Evolutionary conservation across 306 rosid species (phyloP).

Genomic region (Ormosia emarginata): DNA sequence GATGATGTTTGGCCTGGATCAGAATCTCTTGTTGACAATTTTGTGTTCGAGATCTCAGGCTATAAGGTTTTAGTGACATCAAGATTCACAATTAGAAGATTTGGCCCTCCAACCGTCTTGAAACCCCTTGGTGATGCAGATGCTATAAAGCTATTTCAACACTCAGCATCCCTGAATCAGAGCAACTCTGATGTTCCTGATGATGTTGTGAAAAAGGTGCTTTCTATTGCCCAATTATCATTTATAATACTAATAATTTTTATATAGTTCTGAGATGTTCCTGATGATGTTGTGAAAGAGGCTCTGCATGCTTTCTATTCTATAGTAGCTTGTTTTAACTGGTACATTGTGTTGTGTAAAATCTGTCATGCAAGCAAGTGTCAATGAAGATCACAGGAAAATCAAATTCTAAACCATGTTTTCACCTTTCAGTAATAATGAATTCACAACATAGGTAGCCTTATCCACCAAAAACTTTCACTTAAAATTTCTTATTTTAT

Average conservation of each 20-base stretch:
- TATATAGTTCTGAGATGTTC: not conserved
- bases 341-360: not conserved
- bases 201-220: slow-evolving; percentile 43
- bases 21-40: slow-evolving; percentile 43
- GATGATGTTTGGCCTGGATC: slow-evolving; percentile 58
- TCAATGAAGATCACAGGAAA: too few relatives aligned
- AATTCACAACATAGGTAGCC: not conserved
- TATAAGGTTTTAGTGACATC: slow-evolving; percentile 68
- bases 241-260: too few relatives aligned
- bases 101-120: slow-evolving; percentile 22
- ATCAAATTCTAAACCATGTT: too few relatives aligned
- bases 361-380: not conserved
- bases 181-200: slow-evolving; percentile 23
- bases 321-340: not conserved
- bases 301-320: slow-evolving; percentile 20
- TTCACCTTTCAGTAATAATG: not conserved
- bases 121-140: slow-evolving; percentile 32
- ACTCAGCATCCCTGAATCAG: slow-evolving; percentile 35
- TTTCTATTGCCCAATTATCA: not conserved
- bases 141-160: slow-evolving; percentile 42
- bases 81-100: slow-evolving; percentile 37
- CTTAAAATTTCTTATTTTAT: not conserved
- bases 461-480: not conserved
- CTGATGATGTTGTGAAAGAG: slow-evolving; percentile 38
- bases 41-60: slow-evolving; percentile 27